Evolutionary conservation across 75 land plant genomes (phyloP).

Genomic region (Picea glauca): DNA sequence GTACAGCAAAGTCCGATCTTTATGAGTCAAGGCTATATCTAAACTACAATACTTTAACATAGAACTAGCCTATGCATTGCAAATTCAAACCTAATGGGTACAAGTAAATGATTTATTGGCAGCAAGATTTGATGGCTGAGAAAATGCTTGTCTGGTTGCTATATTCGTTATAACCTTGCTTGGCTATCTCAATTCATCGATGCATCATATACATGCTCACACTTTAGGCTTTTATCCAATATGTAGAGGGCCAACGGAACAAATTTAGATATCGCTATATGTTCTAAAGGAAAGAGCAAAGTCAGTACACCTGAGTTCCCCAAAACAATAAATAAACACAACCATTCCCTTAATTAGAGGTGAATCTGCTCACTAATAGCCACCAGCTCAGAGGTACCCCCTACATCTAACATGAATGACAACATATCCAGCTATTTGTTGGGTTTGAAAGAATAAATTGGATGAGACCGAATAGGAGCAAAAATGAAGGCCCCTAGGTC

Average conservation of each 20-base stretch:
- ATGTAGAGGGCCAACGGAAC: not conserved
- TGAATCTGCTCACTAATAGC: not conserved
- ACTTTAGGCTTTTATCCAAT: not conserved
- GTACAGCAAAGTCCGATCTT: too few species aligned
- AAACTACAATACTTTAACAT: too few species aligned
- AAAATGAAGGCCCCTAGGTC: conserved; percentile 8
- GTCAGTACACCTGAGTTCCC: not conserved
- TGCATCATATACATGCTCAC: not conserved
- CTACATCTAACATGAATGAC: not conserved
- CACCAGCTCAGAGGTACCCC: conserved; percentile 1
- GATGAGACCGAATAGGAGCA: not conserved
- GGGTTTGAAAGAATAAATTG: conserved; percentile 1
- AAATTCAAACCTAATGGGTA: too few species aligned
- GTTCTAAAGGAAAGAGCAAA: not conserved
- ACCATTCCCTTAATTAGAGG: not conserved
- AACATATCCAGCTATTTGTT: conserved; percentile 5
- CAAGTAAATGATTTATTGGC: too few species aligned
- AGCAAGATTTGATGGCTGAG: too few species aligned
- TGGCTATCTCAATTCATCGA: not conserved
- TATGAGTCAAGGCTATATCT: too few species aligned
- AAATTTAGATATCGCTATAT: not conserved
- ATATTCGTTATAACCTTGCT: not conserved
- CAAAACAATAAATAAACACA: not conserved
- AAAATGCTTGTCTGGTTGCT: too few species aligned
- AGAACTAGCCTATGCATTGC: too few species aligned